Conservation (phyloP, 306 rosid genomes). For the Datisca glomerata region DNA sequence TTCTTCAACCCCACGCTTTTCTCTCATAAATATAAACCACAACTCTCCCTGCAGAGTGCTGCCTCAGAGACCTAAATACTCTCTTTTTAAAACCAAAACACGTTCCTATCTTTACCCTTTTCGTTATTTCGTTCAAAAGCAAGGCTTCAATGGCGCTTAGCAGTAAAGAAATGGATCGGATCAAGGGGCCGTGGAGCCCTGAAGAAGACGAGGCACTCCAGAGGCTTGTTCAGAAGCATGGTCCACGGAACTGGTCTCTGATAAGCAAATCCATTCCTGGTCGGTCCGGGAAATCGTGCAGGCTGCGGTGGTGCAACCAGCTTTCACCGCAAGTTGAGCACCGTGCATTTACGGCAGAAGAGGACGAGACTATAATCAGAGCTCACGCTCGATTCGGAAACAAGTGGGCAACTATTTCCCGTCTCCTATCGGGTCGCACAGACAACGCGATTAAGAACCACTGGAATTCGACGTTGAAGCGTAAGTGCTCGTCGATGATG, state of each 20-base stretch:
- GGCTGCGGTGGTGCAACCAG: conserved; percentile 97
- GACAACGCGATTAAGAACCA: conserved; percentile 97
- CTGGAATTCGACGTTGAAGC: conserved; percentile 93
- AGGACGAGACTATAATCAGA: conserved; percentile 75
- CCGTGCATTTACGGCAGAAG: conserved; percentile 71
- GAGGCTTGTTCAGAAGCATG: conserved; percentile 71
- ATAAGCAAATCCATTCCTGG: conserved; percentile 85
- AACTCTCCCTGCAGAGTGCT: background rate
- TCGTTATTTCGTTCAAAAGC: background rate
- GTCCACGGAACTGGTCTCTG: conserved; percentile 84
- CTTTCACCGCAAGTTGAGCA: conserved; percentile 95
- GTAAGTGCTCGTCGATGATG: conserved; percentile 47
- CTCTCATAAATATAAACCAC: conserved; percentile 1
- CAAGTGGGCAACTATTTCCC: conserved; percentile 96
- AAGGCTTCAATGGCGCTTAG: conserved; percentile 6
- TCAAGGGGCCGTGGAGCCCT: conserved; percentile 96
- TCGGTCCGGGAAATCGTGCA: conserved; percentile 86
- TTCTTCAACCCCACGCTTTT: background rate
- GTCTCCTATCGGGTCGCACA: conserved; percentile 76
- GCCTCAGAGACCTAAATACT: background rate
- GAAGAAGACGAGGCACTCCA: conserved; percentile 84
- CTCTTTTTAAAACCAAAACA: no score
- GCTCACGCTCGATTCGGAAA: conserved; percentile 95
- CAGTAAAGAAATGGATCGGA: conserved; percentile 72
- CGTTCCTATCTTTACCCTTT: background rate